Evolutionary conservation across 805 yeast species (phyloP), one percentile per base, ranked within the genome.

Genomic region (Yarrowia alimentaria): DNA sequence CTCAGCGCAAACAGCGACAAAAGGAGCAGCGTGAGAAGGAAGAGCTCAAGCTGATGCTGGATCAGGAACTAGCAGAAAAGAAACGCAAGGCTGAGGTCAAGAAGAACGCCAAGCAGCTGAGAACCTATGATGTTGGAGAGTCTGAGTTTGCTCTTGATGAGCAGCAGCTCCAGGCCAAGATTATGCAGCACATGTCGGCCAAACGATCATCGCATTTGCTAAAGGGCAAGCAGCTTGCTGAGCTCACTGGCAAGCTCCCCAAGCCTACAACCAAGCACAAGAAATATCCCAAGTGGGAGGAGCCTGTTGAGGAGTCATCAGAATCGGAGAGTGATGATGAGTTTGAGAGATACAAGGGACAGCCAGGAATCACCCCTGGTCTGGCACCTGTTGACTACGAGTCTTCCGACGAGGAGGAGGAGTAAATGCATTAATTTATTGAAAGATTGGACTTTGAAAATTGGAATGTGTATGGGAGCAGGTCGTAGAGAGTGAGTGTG

Each of bases 301-400:
- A 30, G 35, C 37, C 50, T 13, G 37, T 30, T 26, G 50, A 43
- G 37, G 37, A 43, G 50, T 37, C 29, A 22, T 19, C 37, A 20
- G 50, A 43, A 22, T 16, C 21, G 10, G 50, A 43, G 37, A 20
- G 29, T 2, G 50, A 43, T 9, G 50, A 43, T 11, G 50, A 43
- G 50, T 43, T 30, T 43, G 37, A 30, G 29, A 26, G 30, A 16
- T 43, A 43, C 37, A 30, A 30, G 30, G 50, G 50, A 7, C 37
- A 30, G 31, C 51, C 53, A 4, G 62, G 62, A 0, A 42, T 60
- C 28, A 60, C 63, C 9, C 63, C 63, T 9, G 63, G 63, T 8
- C 45, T 60, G 13, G 63, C 62, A 14, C 62, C 62, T 10, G 61
- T 60, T 22, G 63, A 56, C 22, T 57, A 53, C 32, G 61, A 58